Percentiles rank a stretch among this genome's conserved stretches.
Conservation (phyloP, 2,329 filamentous ascomycete species). For the Macroventuria anomochaeta region DNA sequence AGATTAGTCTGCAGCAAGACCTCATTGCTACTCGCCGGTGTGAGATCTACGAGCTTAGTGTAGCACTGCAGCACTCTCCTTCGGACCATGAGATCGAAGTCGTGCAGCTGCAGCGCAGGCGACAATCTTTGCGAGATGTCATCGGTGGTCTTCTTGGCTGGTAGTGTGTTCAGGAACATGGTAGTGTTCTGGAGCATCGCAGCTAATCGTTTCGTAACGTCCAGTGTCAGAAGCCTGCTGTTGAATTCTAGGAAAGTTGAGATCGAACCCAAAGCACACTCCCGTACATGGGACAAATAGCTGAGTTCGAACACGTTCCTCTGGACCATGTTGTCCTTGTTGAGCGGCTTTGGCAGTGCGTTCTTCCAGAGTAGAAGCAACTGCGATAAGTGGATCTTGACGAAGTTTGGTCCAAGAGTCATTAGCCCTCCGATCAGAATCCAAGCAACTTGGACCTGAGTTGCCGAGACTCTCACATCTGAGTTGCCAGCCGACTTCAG, state of each 20-base stretch:
- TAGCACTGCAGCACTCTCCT: constrained; percentile 94
- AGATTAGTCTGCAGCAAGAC: constrained; percentile 89
- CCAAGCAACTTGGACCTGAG: constrained; percentile 97
- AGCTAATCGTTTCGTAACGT: constrained; percentile 91
- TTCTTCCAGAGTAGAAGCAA: constrained; percentile 96
- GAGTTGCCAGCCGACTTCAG: constrained; percentile 92
- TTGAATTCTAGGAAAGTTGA: constrained; percentile 94
- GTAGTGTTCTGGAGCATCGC: constrained; percentile 95
- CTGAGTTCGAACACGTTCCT: constrained; percentile 87
- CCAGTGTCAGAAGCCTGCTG: constrained; percentile 85
- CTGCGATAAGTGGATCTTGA: constrained; percentile 97
- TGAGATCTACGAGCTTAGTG: constrained; percentile 86
- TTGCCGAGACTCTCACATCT: constrained; percentile 87
- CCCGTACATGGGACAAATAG: constrained; percentile 91
- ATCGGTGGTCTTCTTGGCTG: constrained; percentile 81
- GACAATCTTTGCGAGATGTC: constrained; percentile 84
- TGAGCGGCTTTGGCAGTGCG: constrained; percentile 90
- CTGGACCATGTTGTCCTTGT: constrained; percentile 86
- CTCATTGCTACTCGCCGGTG: constrained; percentile 83
- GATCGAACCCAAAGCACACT: constrained; percentile 91
- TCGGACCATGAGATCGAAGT: constrained; percentile 92
- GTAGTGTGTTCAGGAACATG: constrained; percentile 83
- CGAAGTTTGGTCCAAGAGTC: constrained; percentile 95
- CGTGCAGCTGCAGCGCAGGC: constrained; percentile 84
- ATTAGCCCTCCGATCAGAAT: constrained; percentile 95